Evolutionary conservation across 768 basidiomycete species (phyloP).

Genomic region (Phaffia tasmanica): DNA sequence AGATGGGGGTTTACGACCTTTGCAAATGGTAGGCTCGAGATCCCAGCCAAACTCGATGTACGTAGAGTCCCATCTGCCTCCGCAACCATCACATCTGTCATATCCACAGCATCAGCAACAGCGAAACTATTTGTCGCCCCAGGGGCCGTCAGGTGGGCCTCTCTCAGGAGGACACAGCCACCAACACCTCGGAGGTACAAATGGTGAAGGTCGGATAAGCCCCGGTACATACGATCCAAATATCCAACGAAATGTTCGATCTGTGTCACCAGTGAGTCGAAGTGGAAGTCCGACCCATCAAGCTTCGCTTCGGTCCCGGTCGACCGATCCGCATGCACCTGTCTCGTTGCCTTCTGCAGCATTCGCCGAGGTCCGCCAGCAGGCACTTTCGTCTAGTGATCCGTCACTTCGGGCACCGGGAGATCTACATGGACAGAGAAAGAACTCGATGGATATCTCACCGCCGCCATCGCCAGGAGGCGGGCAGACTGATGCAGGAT

Average conservation of each 20-base stretch:
- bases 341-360: conserved; percentile 32
- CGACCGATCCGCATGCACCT: conserved; percentile 35
- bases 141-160: background rate
- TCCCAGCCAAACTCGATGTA: background rate
- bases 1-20: conserved; percentile 1
- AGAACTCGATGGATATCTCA: conserved; percentile 43
- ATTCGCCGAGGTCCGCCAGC: conserved; percentile 28
- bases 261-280: conserved; percentile 6
- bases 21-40: no score
- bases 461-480: conserved; percentile 73
- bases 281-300: background rate
- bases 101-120: conserved; percentile 2
- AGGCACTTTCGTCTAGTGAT: conserved; percentile 28
- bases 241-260: conserved; percentile 10
- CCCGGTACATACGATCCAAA: background rate
- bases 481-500: conserved; percentile 42
- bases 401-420: conserved; percentile 13
- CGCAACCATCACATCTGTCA: background rate
- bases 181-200: background rate
- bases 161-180: background rate
- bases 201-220: no score
- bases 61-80: background rate
- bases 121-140: conserved; percentile 2
- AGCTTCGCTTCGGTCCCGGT: conserved; percentile 32
- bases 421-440: conserved; percentile 19